These are phyloP conservation scores for Chytriomyces sp. DNA, from an alignment of 192 early-diverging fungal genomes.

Conservation along the genomic window DNA sequence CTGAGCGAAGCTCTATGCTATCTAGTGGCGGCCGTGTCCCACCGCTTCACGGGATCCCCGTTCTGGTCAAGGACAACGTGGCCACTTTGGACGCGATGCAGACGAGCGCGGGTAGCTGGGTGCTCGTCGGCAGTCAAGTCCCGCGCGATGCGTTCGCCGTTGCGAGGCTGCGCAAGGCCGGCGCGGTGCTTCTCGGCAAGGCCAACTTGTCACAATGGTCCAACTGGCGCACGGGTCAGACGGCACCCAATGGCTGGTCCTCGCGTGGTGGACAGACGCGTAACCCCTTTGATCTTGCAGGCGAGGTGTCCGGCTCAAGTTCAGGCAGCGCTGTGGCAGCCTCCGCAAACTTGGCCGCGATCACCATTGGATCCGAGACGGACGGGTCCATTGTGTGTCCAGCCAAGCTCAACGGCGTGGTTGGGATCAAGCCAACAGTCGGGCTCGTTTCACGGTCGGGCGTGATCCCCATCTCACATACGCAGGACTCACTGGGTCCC, in stretches of 20 bases:
- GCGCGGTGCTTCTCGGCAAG: slow-evolving; percentile 41
- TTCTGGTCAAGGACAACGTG: slow-evolving; percentile 46
- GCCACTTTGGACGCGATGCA: slow-evolving; percentile 34
- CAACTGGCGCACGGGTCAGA: slow-evolving; percentile 22
- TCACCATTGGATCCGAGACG: slow-evolving; percentile 25
- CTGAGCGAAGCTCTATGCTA: slow-evolving; percentile 1
- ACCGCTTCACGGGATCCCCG: slow-evolving; percentile 39
- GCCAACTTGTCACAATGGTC: slow-evolving; percentile 45
- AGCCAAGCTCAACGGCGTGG: slow-evolving; percentile 10
- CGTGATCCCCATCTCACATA: slow-evolving; percentile 29
- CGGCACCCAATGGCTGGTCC: slow-evolving; percentile 34
- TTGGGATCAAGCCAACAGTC: slow-evolving; percentile 35
- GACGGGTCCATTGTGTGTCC: slow-evolving; percentile 31
- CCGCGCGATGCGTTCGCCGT: slow-evolving; percentile 36
- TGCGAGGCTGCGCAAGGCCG: slow-evolving; percentile 32
- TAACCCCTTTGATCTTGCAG: slow-evolving; percentile 12
- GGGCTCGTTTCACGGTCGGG: slow-evolving; percentile 24
- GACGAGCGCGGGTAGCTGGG: slow-evolving; percentile 40
- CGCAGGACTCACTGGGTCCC: slow-evolving; percentile 30
- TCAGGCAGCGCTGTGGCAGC: slow-evolving; percentile 11
- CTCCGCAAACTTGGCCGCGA: slow-evolving; percentile 10
- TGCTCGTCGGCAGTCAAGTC: slow-evolving; percentile 31
- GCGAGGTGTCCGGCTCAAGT: slow-evolving; percentile 7
- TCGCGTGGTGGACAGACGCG: slow-evolving; percentile 40
- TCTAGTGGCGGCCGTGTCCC: background rate